These are phyloP conservation scores for Cicer judaicum DNA, from an alignment of 306 rosid species.

Conservation along the genomic window DNA sequence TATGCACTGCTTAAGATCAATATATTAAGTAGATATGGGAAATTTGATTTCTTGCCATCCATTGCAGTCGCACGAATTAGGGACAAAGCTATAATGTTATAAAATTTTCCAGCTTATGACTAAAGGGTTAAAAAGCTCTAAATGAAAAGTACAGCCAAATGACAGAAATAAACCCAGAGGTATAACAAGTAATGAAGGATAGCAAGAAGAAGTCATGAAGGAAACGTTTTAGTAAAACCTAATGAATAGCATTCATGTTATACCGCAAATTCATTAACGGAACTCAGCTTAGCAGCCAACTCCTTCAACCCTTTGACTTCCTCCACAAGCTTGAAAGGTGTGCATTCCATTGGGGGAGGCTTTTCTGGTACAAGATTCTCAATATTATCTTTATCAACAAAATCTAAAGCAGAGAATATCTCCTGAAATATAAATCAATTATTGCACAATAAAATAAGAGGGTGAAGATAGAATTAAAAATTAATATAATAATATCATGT, in stretches of 20 bases:
- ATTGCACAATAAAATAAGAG: slow-evolving; percentile 12
- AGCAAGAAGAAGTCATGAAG: slow-evolving; percentile 1
- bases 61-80: slow-evolving; percentile 18
- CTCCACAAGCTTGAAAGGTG: slow-evolving; percentile 85
- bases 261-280: slow-evolving; percentile 92
- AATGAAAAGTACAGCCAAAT: slow-evolving; percentile 7
- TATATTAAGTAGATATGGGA: slow-evolving; percentile 5
- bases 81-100: neutral
- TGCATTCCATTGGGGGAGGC: slow-evolving; percentile 62
- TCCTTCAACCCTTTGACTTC: slow-evolving; percentile 85
- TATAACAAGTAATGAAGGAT: slow-evolving; percentile 26
- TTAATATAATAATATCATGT: neutral
- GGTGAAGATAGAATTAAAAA: neutral
- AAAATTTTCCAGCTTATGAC: slow-evolving; percentile 13
- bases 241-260: slow-evolving; percentile 24
- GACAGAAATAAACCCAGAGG: slow-evolving; percentile 9
- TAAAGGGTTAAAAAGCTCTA: slow-evolving; percentile 28
- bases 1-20: slow-evolving; percentile 22
- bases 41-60: neutral
- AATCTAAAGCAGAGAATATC: slow-evolving; percentile 63
- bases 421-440: slow-evolving; percentile 60
- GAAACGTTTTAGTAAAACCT: slow-evolving; percentile 24
- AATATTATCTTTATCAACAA: slow-evolving; percentile 67
- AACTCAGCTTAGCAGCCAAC: slow-evolving; percentile 72
- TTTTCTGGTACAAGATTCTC: slow-evolving; percentile 57